These are phyloP conservation scores for Russula emetica DNA, from an alignment of 768 basidiomycete species.

Conservation along the genomic window DNA sequence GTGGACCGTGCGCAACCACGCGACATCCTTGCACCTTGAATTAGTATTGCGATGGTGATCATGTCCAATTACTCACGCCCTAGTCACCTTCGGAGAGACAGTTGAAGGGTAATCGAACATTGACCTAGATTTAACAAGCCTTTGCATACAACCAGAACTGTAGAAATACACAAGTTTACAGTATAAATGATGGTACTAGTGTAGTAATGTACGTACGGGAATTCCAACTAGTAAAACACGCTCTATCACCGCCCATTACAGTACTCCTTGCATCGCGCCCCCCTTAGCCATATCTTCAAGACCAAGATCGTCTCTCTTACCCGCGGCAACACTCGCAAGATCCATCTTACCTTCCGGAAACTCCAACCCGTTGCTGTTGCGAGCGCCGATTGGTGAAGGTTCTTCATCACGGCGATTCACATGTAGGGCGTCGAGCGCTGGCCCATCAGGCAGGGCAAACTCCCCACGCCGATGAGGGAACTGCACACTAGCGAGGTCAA, in stretches of 20 bases:
- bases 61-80: no score
- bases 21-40: no score
- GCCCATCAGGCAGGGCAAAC: not conserved
- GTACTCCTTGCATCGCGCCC: not conserved
- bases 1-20: no score
- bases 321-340: not conserved
- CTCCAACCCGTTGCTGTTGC: not conserved
- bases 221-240: not conserved
- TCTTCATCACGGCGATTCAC: not conserved
- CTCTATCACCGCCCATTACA: not conserved
- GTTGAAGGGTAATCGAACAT: no score
- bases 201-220: not conserved
- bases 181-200: not conserved
- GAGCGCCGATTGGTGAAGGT: not conserved
- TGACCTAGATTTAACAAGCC: not conserved
- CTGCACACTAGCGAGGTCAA: conserved; percentile 11
- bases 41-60: no score
- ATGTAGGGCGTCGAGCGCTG: not conserved
- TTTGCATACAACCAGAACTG: not conserved
- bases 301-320: not conserved
- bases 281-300: not conserved
- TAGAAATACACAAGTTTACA: not conserved
- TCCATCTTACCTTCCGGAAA: not conserved
- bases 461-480: conserved; percentile 8
- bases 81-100: no score